Evolutionary conservation across 352 stramenopile species (phyloP), one percentile per base, ranked within the genome.

Genomic region (Globisporangium paroecandrum): DNA sequence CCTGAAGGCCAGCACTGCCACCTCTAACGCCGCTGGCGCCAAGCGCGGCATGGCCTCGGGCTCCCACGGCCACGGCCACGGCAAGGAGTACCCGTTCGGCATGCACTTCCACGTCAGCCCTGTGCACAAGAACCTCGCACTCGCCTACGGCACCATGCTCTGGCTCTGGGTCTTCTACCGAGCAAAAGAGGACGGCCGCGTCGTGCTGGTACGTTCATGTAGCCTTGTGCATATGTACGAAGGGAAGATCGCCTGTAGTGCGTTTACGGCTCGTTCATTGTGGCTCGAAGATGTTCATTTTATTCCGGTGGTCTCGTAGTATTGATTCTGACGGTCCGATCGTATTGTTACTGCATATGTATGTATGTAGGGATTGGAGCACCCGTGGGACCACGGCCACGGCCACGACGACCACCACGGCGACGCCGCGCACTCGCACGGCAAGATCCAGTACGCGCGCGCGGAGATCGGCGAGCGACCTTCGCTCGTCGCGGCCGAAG

Each of bases 121-220:
- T 22, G 79, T 93, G 68, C 86, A 97, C 84, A 95, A 95, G 78
- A 91, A 94, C 75, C 72, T 95, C 58, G 89, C 73, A 58, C 73
- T 91, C 63, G 86, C 85, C n/a, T 94, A 96, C 72, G 88, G 87
- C 77, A 94, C 85, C 38, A 90, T 97, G 81, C 83, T 93, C 49
- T 97, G 89, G 89, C 82, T 97, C 62, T 97, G 89, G 89, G 74
- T 97, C 72, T 96, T 97, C 75, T 96, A 82, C 70, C 84, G 89
- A 54, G 85, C 87, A 77, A 97, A 96, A 78, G 67, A 97, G 71
- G 89, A 97, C 70, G 89, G 89, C 62, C 78, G 78, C 59, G 85
- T 78, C 57, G 54, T 97, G 24, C 66, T 97, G 72, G 87, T 94
- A 75, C 67, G 80, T 80, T 1, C 20, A 13, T 9, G 34, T 0